Percentiles rank a stretch among this genome's conserved stretches.
Conservation (phyloP, 2,329 filamentous ascomycete genomes). For the Zarea fungicola region DNA sequence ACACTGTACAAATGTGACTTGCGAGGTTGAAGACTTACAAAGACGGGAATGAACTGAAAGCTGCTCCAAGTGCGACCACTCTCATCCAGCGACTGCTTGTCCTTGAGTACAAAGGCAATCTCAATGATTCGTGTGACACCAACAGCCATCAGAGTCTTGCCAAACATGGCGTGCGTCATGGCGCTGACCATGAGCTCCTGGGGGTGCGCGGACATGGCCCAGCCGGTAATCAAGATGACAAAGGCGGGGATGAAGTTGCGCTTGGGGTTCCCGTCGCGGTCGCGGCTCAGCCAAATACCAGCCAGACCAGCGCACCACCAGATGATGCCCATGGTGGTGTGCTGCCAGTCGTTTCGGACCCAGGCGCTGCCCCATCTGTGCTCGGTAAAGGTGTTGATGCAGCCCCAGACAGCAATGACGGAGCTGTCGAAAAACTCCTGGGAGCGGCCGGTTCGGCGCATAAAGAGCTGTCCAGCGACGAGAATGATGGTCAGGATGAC, state of each 20-base stretch:
- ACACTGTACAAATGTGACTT: no score
- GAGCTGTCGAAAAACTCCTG: constrained; percentile 96
- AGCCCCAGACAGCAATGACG: constrained; percentile 91
- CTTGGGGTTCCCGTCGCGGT: constrained; percentile 77
- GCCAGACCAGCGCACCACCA: constrained; percentile 95
- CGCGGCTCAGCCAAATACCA: constrained; percentile 86
- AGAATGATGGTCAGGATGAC: constrained; percentile 81
- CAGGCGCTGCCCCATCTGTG: constrained; percentile 87
- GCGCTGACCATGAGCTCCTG: constrained; percentile 79
- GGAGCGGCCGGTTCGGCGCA: constrained; percentile 74
- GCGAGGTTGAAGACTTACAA: constrained; percentile 53
- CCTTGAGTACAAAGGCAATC: constrained; percentile 79
- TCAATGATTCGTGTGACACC: constrained; percentile 83
- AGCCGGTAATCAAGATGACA: constrained; percentile 87
- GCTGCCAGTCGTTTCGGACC: constrained; percentile 92
- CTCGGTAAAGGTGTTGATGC: constrained; percentile 97
- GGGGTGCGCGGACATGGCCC: constrained; percentile 90
- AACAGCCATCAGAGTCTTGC: constrained; percentile 90
- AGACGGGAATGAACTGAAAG: constrained; percentile 51
- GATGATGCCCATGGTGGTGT: constrained; percentile 98
- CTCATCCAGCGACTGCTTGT: constrained; percentile 59
- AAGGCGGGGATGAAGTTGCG: constrained; percentile 90
- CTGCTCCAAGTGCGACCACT: constrained; percentile 64
- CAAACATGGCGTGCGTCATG: constrained; percentile 84
- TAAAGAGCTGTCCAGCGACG: constrained; percentile 82